phyloP scores from a whole-genome alignment of 176 grass and related monocot species.

The Oryza meridionalis region DNA sequence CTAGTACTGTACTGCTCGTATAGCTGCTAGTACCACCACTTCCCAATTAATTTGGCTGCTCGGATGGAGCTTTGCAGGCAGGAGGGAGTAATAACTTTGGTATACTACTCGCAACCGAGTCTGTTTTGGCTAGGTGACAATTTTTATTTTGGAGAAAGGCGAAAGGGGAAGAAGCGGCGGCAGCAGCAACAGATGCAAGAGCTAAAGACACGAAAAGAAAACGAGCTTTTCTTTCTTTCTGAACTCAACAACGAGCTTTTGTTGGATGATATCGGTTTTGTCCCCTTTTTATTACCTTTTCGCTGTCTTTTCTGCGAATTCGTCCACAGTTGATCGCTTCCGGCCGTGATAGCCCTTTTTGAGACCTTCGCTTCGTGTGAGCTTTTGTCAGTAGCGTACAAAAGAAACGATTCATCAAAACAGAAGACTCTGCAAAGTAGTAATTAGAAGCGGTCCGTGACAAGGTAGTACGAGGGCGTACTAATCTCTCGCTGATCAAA shows the following conservation, averaged over 20 bases:
- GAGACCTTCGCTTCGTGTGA: background rate
- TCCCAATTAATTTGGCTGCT: background rate
- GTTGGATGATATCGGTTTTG: background rate
- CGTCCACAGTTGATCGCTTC: background rate
- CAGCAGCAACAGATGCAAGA: background rate
- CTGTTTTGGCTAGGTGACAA: background rate
- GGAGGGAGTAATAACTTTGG: background rate
- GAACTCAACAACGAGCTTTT: conserved; percentile 1
- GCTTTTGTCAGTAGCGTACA: conserved; percentile 7
- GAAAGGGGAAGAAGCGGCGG: background rate
- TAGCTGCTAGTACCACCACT: background rate
- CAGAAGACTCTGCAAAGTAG: background rate
- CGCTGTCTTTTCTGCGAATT: conserved; percentile 36
- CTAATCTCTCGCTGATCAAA: background rate
- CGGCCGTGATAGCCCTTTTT: background rate
- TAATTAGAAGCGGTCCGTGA: conserved; percentile 14
- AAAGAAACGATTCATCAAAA: background rate
- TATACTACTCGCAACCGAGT: background rate
- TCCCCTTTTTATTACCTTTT: conserved; percentile 17
- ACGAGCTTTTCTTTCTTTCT: background rate
- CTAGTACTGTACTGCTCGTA: background rate
- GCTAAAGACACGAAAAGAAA: conserved; percentile 18
- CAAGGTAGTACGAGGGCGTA: background rate
- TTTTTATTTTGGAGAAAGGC: background rate
- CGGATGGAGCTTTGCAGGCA: background rate